Evolutionary conservation across 2,329 filamentous ascomycete genomes (phyloP), one percentile per base, ranked within the genome.

Genomic region (Fusarium circinatum): DNA sequence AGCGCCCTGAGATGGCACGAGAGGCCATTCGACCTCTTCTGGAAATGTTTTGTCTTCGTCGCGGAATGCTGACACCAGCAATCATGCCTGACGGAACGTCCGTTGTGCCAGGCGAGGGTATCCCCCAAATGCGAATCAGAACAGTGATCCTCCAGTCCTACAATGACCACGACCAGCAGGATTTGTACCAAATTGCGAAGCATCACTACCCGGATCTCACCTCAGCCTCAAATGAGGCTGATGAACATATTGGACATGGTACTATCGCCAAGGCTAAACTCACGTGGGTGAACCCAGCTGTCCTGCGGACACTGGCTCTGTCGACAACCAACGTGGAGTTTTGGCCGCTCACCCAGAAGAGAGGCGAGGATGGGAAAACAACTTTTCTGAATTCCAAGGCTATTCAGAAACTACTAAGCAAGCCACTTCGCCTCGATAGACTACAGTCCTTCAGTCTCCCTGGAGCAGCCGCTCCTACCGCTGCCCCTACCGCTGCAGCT

Each of bases 71-170:
- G 5, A 18, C 24, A 1, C 24, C 51, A 0, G 10, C 34, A 0
- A 38, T 0, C 1, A 54, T 54, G 34, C 51, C 51, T 0, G 20
- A 38, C 5, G 51, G 51, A 0, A 38, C 20, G 0, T 0, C 10
- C 2, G 34, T 54, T 0, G 34, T 28, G 0, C 51, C 51, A 39
- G 0, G 51, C 5, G 20, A 54, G 0, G 34, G 24, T 0, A 54
- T 54, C 2, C 51, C 51, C 28, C 28, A 28, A 28, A 28, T 28
- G 28, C 9, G 8, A 3, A 28, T 28, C 28, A 9, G 28, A 28
- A 28, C 28, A 10, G 28, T 28, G 3, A 10, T 28, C 8, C 8
- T 28, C 3, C 28, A 10, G 28, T 10, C 28, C 8, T 28, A 3
- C 28, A 10, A 28, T 3, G 28, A 28, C 28, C 8, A 28, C 3